phyloP scores from a whole-genome alignment of 2,329 filamentous ascomycete species.

The Didymella lethalis region DNA sequence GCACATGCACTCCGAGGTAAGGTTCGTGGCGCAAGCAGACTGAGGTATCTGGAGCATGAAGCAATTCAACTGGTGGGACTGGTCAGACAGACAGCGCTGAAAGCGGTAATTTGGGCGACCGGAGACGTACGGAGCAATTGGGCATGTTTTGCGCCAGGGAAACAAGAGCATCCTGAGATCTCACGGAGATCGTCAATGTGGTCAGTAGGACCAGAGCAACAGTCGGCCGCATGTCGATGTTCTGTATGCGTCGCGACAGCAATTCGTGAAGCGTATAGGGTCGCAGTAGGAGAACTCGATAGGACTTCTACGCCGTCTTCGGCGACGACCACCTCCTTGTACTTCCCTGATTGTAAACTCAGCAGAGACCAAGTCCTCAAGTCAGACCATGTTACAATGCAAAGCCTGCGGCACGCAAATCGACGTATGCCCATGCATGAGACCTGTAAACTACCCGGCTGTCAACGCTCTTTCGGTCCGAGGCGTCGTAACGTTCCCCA shows the following conservation, averaged over 20 bases:
- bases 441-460: not conserved
- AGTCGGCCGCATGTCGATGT: constrained; percentile 15
- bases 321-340: constrained; percentile 1
- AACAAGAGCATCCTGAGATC: constrained; percentile 23
- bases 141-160: constrained; percentile 27
- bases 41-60: constrained; percentile 35
- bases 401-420: not conserved
- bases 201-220: constrained; percentile 14
- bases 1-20: constrained; percentile 53
- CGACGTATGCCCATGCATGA: not conserved
- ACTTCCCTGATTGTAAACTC: not conserved
- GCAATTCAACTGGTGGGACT: constrained; percentile 27
- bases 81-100: constrained; percentile 6
- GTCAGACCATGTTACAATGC: not conserved
- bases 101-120: not conserved
- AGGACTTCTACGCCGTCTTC: not conserved
- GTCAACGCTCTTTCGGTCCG: not conserved
- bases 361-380: constrained; percentile 1
- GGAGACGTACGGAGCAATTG: constrained; percentile 27
- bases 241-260: not conserved
- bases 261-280: not conserved
- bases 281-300: not conserved
- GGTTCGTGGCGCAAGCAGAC: constrained; percentile 50
- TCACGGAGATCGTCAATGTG: constrained; percentile 16
- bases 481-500: not conserved